Conservation (phyloP, 345 rosid species). For the Brassica incana region DNA sequence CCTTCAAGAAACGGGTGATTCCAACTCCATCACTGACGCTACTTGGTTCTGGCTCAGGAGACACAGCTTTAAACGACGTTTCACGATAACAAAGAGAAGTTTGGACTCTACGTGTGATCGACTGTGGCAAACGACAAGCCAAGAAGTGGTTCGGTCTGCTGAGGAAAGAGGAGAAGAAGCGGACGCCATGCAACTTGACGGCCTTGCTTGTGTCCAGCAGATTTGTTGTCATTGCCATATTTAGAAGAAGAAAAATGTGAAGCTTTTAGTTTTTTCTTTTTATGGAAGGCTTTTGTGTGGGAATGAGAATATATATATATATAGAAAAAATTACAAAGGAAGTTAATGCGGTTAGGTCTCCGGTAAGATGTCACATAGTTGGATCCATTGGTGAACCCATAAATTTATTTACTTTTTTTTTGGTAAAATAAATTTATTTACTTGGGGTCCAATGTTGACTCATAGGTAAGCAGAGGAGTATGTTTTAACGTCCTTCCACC, state of each 20-base stretch:
- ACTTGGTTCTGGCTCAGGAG: not conserved
- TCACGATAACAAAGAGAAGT: not conserved
- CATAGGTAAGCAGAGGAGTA: not conserved
- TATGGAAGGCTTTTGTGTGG: not conserved
- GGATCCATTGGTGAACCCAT: not conserved
- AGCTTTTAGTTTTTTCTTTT: not conserved
- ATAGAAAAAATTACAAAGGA: not conserved
- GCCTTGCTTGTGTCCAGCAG: not conserved
- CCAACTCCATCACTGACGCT: not conserved
- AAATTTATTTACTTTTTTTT: not conserved
- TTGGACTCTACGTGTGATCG: not conserved
- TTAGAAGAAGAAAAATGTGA: not conserved
- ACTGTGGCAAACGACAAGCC: not conserved
- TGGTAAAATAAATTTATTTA: not conserved
- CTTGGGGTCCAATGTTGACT: not conserved
- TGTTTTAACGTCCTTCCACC: not conserved
- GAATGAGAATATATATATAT: not conserved
- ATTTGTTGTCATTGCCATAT: conserved; percentile 17
- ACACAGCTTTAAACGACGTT: not conserved
- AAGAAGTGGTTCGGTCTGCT: not conserved
- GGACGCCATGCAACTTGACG: not conserved
- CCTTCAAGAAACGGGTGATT: conserved; percentile 28
- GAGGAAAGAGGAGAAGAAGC: not conserved
- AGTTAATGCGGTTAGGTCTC: not conserved
- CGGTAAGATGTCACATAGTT: not conserved